These are phyloP conservation scores for Dipteronia dyeriana DNA, from an alignment of 345 rosid genomes.

Conservation along the genomic window DNA sequence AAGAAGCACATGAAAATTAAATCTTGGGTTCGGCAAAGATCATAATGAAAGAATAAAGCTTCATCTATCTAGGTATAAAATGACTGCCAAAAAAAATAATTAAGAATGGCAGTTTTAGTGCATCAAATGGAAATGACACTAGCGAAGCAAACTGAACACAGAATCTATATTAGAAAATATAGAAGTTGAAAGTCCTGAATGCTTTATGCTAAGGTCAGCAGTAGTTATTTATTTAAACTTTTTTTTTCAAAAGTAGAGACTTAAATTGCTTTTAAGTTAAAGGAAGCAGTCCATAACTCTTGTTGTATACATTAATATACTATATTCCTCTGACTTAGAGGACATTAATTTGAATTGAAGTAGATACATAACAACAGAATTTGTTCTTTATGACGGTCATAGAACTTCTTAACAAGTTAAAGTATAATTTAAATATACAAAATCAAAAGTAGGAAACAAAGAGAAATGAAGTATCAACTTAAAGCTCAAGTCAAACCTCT, in stretches of 20 bases:
- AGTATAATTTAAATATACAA: too few relatives aligned
- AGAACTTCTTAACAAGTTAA: too few relatives aligned
- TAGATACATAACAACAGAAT: not conserved
- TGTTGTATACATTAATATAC: not conserved
- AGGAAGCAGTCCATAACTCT: not conserved
- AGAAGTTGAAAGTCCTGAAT: not conserved
- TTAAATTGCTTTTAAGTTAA: not conserved
- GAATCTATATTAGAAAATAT: not conserved
- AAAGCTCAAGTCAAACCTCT: too few relatives aligned
- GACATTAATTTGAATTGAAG: not conserved
- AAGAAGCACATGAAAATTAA: slow-evolving; percentile 19
- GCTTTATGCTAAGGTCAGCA: not conserved
- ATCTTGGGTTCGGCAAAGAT: not conserved
- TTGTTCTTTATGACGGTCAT: not conserved
- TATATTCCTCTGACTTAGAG: not conserved
- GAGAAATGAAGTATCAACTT: not conserved
- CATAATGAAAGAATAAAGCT: not conserved
- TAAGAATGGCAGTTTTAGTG: not conserved
- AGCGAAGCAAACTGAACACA: not conserved
- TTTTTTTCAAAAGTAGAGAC: not conserved
- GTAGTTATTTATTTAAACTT: too few relatives aligned
- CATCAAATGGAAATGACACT: slow-evolving; percentile 3
- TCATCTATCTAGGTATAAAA: not conserved
- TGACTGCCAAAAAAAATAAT: not conserved
- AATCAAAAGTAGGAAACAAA: not conserved